These are phyloP conservation scores for Arthroderma sp. DNA, from an alignment of 2,329 filamentous ascomycete species.

Conservation along the genomic window DNA sequence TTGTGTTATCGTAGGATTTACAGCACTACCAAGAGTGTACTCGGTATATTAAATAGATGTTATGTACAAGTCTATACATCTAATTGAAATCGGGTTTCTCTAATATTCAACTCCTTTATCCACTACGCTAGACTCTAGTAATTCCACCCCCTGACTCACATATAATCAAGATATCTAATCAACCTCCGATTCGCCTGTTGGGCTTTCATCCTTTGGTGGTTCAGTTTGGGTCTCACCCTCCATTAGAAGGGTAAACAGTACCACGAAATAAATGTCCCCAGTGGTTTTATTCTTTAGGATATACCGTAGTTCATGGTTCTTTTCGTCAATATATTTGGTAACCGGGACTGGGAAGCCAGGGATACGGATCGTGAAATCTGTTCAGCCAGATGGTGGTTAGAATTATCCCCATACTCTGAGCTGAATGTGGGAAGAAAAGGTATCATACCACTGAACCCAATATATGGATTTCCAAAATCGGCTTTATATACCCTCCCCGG, in stretches of 20 bases:
- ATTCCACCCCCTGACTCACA: neutral
- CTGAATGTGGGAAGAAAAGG: neutral
- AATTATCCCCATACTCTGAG: neutral
- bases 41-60: too few species aligned
- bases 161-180: slow-evolving; percentile 13
- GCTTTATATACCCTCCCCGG: slow-evolving; percentile 48
- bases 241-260: slow-evolving; percentile 64
- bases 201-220: slow-evolving; percentile 4
- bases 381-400: neutral
- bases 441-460: slow-evolving; percentile 62
- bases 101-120: neutral
- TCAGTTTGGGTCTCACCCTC: slow-evolving; percentile 15
- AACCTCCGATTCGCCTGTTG: slow-evolving; percentile 14
- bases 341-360: slow-evolving; percentile 28
- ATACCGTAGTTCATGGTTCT: slow-evolving; percentile 80
- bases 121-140: neutral
- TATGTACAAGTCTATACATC: neutral
- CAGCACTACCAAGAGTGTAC: neutral
- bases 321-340: slow-evolving; percentile 40
- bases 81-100: neutral
- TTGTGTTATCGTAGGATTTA: neutral
- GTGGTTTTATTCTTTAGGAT: slow-evolving; percentile 72
- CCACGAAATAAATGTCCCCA: slow-evolving; percentile 62
- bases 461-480: slow-evolving; percentile 83
- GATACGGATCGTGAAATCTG: slow-evolving; percentile 30